phyloP scores from a whole-genome alignment of 371 early-diverging fungal genomes.

The Caulochytrium protostelioides region DNA sequence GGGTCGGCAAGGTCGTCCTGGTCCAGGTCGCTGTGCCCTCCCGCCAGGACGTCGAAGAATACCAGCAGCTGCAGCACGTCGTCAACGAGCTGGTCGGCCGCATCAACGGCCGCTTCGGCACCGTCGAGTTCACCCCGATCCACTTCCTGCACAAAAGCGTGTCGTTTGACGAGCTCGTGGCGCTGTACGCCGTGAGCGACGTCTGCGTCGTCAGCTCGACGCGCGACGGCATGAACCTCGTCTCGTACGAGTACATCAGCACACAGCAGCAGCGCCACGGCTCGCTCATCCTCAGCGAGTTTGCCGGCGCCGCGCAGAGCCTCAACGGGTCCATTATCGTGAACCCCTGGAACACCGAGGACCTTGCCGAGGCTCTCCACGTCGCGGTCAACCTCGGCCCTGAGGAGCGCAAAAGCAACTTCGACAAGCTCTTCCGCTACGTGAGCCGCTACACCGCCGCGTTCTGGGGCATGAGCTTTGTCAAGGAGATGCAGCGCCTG shows the following conservation, averaged over 20 bases:
- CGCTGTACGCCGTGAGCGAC: constrained; percentile 89
- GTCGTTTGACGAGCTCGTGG: constrained; percentile 79
- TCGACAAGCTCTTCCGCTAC: constrained; percentile 75
- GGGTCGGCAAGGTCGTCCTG: constrained; percentile 74
- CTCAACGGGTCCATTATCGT: constrained; percentile 88
- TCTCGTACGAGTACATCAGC: constrained; percentile 83
- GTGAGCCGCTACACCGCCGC: constrained; percentile 95
- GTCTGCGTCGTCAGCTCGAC: constrained; percentile 93
- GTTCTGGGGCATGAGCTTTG: constrained; percentile 92
- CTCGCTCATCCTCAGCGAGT: constrained; percentile 89
- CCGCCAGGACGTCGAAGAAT: constrained; percentile 85
- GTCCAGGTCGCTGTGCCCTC: constrained; percentile 97
- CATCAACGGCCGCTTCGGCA: constrained; percentile 72
- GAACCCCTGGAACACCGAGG: constrained; percentile 97
- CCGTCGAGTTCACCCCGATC: constrained; percentile 90
- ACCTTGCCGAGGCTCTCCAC: constrained; percentile 70
- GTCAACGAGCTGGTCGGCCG: constrained; percentile 91
- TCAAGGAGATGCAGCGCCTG: constrained; percentile 58
- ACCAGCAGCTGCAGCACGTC: constrained; percentile 65
- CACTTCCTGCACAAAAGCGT: constrained; percentile 95
- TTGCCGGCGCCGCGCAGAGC: constrained; percentile 97
- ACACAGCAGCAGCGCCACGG: constrained; percentile 84
- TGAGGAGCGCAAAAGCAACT: constrained; percentile 53
- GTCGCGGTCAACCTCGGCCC: constrained; percentile 82
- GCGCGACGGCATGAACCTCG: constrained; percentile 99